Percentiles rank a stretch among this genome's conserved stretches.
phyloP scores from a whole-genome alignment of 2,329 filamentous ascomycete genomes.

The Davidsoniella eucalypti region DNA sequence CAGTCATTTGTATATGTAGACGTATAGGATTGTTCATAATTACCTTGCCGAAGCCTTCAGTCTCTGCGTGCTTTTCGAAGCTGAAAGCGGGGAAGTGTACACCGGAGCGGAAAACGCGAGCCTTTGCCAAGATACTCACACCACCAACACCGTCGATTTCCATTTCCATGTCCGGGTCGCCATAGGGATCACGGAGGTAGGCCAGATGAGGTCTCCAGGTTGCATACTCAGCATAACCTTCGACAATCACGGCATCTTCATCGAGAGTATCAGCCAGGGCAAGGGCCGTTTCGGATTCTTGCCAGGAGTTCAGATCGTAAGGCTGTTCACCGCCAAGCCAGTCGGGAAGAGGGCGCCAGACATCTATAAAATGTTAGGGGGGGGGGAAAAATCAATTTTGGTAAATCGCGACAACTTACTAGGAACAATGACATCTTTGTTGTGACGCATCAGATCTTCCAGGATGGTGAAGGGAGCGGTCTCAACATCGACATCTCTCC shows the following conservation, averaged over 20 bases:
- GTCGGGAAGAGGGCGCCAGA: constrained; percentile 95
- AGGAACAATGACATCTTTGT: constrained; percentile 96
- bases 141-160: constrained; percentile 96
- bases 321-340: constrained; percentile 98
- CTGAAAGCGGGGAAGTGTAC: constrained; percentile 97
- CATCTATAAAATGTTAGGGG: constrained; percentile 44
- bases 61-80: constrained; percentile 97
- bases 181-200: constrained; percentile 90
- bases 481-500: constrained; percentile 96
- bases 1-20: constrained; percentile 12
- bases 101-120: constrained; percentile 82
- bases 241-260: constrained; percentile 95
- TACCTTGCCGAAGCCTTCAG: constrained; percentile 96
- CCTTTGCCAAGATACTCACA: constrained; percentile 93
- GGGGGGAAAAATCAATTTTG: neutral
- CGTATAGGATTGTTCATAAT: constrained; percentile 14
- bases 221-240: constrained; percentile 96
- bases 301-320: constrained; percentile 97
- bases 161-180: constrained; percentile 99
- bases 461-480: constrained; percentile 93
- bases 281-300: constrained; percentile 92
- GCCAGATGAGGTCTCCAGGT: constrained; percentile 96
- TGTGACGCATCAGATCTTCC: constrained; percentile 95
- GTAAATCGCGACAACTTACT: constrained; percentile 46
- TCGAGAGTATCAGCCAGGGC: constrained; percentile 87